A percentile compares a stretch with the other conserved stretches of the same genome.
Evolutionary conservation across 2,329 filamentous ascomycete species (phyloP).

Genomic region (Stachybotrys elegans): DNA sequence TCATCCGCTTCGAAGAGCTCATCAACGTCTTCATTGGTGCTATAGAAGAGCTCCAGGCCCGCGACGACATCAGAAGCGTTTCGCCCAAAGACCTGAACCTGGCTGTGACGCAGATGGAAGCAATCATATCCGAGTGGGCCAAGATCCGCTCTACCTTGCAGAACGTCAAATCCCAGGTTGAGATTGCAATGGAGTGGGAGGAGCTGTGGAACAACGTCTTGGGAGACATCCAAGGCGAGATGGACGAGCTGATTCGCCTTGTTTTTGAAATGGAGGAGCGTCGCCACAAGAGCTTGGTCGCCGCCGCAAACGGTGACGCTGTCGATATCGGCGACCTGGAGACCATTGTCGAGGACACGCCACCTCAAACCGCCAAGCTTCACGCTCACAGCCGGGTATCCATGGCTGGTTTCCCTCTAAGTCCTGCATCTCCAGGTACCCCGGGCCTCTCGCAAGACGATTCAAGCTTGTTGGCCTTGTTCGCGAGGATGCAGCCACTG

Average conservation of each 20-base stretch:
- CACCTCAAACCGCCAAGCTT: constrained; percentile 47
- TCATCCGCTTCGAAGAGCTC: constrained; percentile 78
- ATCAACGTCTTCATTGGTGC: constrained; percentile 90
- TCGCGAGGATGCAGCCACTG: constrained; percentile 91
- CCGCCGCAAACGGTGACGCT: constrained; percentile 53
- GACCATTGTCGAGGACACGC: constrained; percentile 87
- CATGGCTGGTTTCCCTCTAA: constrained; percentile 58
- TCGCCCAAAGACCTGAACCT: constrained; percentile 64
- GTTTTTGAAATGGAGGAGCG: constrained; percentile 99
- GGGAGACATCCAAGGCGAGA: constrained; percentile 87
- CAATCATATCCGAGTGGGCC: constrained; percentile 77
- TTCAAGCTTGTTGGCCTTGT: constrained; percentile 80
- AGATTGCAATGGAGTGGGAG: constrained; percentile 98
- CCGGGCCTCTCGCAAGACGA: constrained; percentile 68
- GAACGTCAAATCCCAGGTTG: constrained; percentile 81
- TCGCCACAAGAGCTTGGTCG: constrained; percentile 72
- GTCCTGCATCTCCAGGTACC: constrained; percentile 53
- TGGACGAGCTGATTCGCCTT: constrained; percentile 69
- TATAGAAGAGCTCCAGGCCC: constrained; percentile 85
- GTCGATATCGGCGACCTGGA: constrained; percentile 84
- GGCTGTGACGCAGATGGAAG: constrained; percentile 85
- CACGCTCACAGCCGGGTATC: constrained; percentile 63
- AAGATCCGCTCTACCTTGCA: constrained; percentile 74
- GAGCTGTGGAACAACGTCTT: constrained; percentile 92
- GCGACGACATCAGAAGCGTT: constrained; percentile 69